A percentile compares a stretch with the other conserved stretches of the same genome.
These are phyloP conservation scores for Schizopora paradoxa DNA, from an alignment of 1,284 basidiomycete genomes.

Conservation along the genomic window DNA sequence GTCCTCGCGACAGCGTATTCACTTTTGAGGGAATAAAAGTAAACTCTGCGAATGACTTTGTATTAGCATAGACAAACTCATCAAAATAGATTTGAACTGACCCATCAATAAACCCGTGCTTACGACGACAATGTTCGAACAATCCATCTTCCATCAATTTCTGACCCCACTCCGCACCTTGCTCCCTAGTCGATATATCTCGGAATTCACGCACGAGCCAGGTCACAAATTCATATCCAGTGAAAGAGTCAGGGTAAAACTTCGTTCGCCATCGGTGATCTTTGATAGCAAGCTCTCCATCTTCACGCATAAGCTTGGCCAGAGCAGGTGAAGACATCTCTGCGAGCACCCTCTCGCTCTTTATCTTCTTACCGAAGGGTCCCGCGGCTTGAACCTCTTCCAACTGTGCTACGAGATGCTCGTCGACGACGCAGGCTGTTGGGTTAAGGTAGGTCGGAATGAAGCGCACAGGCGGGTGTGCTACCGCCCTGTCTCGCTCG, in stretches of 20 bases:
- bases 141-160: conserved; percentile 73
- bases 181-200: conserved; percentile 74
- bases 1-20: conserved; percentile 70
- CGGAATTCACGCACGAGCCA: conserved; percentile 86
- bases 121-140: conserved; percentile 74
- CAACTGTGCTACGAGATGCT: conserved; percentile 68
- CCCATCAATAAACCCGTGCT: conserved; percentile 84
- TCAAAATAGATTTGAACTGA: conserved; percentile 30
- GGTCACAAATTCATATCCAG: conserved; percentile 78
- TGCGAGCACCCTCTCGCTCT: conserved; percentile 63
- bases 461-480: conserved; percentile 58
- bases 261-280: conserved; percentile 69
- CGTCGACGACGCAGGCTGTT: conserved; percentile 72
- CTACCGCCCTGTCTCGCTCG: conserved; percentile 40
- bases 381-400: conserved; percentile 74
- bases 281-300: conserved; percentile 72
- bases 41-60: conserved; percentile 48
- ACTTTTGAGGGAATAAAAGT: conserved; percentile 79
- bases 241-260: conserved; percentile 75
- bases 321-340: conserved; percentile 58
- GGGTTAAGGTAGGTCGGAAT: conserved; percentile 81
- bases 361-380: conserved; percentile 70
- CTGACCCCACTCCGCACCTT: conserved; percentile 75
- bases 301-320: conserved; percentile 76
- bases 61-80: conserved; percentile 11